A percentile compares a stretch with the other conserved stretches of the same genome.
phyloP scores from a whole-genome alignment of 108 stramenopile genomes.

The Pseudonitzschia pungens region DNA sequence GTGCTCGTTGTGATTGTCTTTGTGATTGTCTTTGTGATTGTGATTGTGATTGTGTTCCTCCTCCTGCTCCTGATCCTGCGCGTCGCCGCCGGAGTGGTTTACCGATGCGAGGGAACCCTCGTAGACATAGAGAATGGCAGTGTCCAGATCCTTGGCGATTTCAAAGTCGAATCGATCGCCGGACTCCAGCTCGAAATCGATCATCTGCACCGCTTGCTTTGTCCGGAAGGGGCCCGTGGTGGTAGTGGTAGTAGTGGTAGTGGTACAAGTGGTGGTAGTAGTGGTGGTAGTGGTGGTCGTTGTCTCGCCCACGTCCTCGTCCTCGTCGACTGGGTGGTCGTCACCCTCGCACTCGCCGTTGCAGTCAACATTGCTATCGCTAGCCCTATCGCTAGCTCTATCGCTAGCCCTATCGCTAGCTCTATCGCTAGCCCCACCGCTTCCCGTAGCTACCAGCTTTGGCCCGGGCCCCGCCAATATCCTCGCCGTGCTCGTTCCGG shows the following conservation, averaged over 20 bases:
- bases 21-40: too few relatives aligned
- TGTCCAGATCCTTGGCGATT: slow-evolving; percentile 39
- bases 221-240: slow-evolving; percentile 41
- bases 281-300: too few relatives aligned
- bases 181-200: slow-evolving; percentile 38
- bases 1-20: too few relatives aligned
- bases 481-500: slow-evolving; percentile 18
- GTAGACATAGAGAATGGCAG: slow-evolving; percentile 52
- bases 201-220: slow-evolving; percentile 44
- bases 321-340: too few relatives aligned
- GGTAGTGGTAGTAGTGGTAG: too few relatives aligned
- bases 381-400: not conserved
- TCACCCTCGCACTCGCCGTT: too few relatives aligned
- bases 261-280: too few relatives aligned
- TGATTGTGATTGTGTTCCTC: not conserved
- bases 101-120: slow-evolving; percentile 34
- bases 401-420: not conserved
- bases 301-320: too few relatives aligned
- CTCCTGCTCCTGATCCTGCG: not conserved
- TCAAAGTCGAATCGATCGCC: slow-evolving; percentile 22
- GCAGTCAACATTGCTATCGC: too few relatives aligned
- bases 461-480: slow-evolving; percentile 48
- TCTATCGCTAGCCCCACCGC: not conserved
- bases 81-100: slow-evolving; percentile 15
- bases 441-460: too few relatives aligned